Conservation (phyloP, 805 yeast species). For the Sugiyamaella americana region DNA sequence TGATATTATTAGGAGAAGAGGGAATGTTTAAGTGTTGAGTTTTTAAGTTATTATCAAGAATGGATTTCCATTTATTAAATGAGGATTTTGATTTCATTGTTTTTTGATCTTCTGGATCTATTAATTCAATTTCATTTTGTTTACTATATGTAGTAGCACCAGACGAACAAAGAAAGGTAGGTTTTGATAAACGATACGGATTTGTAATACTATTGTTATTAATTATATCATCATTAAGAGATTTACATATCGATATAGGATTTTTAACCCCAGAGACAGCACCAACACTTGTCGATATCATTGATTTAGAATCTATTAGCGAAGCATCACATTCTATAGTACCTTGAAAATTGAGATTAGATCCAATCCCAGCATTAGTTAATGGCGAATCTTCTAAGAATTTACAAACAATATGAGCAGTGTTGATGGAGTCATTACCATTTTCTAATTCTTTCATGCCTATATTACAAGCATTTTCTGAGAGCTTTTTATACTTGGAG, state of each 20-base stretch:
- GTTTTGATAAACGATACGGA: slow-evolving; percentile 17
- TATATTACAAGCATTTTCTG: slow-evolving; percentile 16
- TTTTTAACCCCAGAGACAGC: slow-evolving; percentile 26
- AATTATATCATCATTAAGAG: slow-evolving; percentile 16
- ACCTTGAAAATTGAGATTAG: slow-evolving; percentile 32
- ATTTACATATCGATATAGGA: slow-evolving; percentile 28
- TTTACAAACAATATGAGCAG: slow-evolving; percentile 24
- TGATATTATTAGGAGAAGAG: background rate
- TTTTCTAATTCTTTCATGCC: slow-evolving; percentile 21
- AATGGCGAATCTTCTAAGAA: slow-evolving; percentile 31
- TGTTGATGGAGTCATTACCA: slow-evolving; percentile 18
- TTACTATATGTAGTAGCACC: slow-evolving; percentile 32
- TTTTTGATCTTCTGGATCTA: background rate
- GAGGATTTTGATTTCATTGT: background rate
- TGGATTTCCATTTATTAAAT: background rate
- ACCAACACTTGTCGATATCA: slow-evolving; percentile 31
- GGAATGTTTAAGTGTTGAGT: background rate
- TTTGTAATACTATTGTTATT: background rate
- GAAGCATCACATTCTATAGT: slow-evolving; percentile 39
- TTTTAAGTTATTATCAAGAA: background rate
- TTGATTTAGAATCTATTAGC: slow-evolving; percentile 21
- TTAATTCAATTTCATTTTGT: slow-evolving; percentile 12
- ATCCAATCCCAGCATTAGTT: slow-evolving; percentile 39
- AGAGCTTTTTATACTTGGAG: slow-evolving; percentile 14
- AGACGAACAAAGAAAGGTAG: slow-evolving; percentile 29